Percentiles rank a stretch among this genome's conserved stretches.
phyloP scores from a whole-genome alignment of 2,329 filamentous ascomycete genomes.

The Sporothrix dimorphospora region DNA sequence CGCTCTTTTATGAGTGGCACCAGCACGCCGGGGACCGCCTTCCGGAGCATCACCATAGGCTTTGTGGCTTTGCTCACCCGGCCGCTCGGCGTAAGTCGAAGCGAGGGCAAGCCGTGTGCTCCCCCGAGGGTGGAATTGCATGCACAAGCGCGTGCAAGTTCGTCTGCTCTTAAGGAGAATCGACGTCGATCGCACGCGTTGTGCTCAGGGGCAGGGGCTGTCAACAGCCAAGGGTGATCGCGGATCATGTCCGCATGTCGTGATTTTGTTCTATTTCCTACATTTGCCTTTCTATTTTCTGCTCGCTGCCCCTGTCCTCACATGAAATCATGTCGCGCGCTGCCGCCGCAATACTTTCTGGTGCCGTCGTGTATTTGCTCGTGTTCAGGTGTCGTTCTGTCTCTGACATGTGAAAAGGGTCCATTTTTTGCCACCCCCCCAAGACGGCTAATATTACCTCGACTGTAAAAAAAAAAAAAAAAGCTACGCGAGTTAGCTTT shows the following conservation, averaged over 20 bases:
- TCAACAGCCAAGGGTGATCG: not conserved
- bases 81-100: not conserved
- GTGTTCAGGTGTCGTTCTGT: not conserved
- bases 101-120: not conserved
- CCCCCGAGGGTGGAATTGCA: not conserved
- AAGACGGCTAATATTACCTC: no score
- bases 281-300: not conserved
- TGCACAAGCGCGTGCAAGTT: no score
- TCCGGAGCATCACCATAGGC: not conserved
- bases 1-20: not conserved
- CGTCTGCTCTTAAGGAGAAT: not conserved
- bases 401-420: constrained; percentile 28
- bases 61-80: not conserved
- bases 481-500: not conserved
- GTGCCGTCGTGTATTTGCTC: not conserved
- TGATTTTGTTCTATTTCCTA: not conserved
- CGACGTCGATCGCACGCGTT: not conserved
- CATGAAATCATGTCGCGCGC: constrained; percentile 14
- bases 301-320: not conserved
- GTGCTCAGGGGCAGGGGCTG: not conserved
- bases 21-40: not conserved
- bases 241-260: not conserved
- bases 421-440: not conserved
- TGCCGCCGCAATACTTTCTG: not conserved
- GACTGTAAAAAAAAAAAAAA: not conserved